Conservation (phyloP, 176 grass and related monocot genomes). For the Paspalum notatum region DNA sequence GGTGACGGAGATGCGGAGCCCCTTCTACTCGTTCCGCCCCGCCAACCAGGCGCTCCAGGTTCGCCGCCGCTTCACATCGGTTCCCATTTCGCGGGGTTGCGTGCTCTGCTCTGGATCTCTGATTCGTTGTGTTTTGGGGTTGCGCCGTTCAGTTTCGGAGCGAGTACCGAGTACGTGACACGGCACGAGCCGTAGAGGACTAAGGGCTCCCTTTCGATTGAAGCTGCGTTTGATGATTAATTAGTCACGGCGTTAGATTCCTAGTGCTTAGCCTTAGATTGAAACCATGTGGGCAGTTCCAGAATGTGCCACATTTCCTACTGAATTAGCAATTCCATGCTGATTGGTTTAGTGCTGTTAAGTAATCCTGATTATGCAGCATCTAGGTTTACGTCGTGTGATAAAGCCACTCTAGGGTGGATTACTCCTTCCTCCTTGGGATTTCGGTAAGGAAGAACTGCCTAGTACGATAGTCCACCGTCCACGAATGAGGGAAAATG, state of each 20-base stretch:
- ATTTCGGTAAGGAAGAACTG: background rate
- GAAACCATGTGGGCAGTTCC: background rate
- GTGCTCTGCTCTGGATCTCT: background rate
- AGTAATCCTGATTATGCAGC: background rate
- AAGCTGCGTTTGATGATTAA: background rate
- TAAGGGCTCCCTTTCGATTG: no score
- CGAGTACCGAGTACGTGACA: no score
- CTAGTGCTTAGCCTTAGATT: background rate
- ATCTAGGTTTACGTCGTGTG: background rate
- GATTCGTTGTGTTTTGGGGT: background rate
- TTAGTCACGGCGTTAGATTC: background rate
- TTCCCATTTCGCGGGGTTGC: background rate
- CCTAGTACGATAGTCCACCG: background rate
- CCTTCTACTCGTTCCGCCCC: slow-evolving; percentile 71
- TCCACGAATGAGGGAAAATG: background rate
- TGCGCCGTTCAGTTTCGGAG: background rate
- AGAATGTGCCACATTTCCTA: background rate
- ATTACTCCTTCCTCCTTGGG: background rate
- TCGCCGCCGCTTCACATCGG: no score
- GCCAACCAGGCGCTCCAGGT: slow-evolving; percentile 69
- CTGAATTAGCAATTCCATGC: background rate
- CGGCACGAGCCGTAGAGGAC: no score
- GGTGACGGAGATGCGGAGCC: slow-evolving; percentile 92
- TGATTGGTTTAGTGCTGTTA: background rate
- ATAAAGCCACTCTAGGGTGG: background rate